Percentiles rank a stretch among this genome's conserved stretches.
Evolutionary conservation across 371 early-diverging fungal genomes (phyloP).

Genomic region (Funneliformis caledonium): DNA sequence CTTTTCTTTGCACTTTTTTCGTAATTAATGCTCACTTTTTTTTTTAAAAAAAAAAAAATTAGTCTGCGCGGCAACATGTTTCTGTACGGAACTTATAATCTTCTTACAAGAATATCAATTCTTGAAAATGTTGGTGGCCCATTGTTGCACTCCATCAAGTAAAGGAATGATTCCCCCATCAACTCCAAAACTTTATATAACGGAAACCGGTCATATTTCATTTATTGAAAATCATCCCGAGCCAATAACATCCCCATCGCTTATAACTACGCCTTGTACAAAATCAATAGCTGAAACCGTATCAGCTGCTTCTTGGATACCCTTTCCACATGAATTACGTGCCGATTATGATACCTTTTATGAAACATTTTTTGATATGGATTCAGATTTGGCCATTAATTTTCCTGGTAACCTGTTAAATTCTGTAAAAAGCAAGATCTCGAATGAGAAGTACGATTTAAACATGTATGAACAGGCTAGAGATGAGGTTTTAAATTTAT

Average conservation of each 20-base stretch:
- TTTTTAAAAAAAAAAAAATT: not conserved
- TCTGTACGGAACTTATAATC: slow-evolving; percentile 33
- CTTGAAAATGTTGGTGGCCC: slow-evolving; percentile 18
- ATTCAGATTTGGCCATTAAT: slow-evolving; percentile 37
- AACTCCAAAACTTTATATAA: not conserved
- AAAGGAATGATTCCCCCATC: not conserved
- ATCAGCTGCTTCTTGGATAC: slow-evolving; percentile 24
- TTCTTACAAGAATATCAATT: slow-evolving; percentile 38
- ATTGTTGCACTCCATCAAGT: slow-evolving; percentile 24
- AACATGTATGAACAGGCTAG: slow-evolving; percentile 33
- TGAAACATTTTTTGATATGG: slow-evolving; percentile 9
- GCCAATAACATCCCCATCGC: not conserved
- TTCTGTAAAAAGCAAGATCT: not conserved
- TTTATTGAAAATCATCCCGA: not conserved
- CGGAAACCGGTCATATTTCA: not conserved
- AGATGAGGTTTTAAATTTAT: slow-evolving; percentile 27
- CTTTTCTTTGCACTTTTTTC: not conserved
- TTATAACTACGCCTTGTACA: slow-evolving; percentile 25
- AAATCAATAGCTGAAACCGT: slow-evolving; percentile 32
- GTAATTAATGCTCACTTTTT: not conserved
- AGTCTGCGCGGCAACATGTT: slow-evolving; percentile 32
- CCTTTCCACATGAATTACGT: slow-evolving; percentile 22
- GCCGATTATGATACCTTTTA: slow-evolving; percentile 20
- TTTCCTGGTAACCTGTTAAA: slow-evolving; percentile 19
- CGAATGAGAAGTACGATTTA: slow-evolving; percentile 20